phyloP scores from a whole-genome alignment of 2,329 filamentous ascomycete species.

The Xylaria sp. region DNA sequence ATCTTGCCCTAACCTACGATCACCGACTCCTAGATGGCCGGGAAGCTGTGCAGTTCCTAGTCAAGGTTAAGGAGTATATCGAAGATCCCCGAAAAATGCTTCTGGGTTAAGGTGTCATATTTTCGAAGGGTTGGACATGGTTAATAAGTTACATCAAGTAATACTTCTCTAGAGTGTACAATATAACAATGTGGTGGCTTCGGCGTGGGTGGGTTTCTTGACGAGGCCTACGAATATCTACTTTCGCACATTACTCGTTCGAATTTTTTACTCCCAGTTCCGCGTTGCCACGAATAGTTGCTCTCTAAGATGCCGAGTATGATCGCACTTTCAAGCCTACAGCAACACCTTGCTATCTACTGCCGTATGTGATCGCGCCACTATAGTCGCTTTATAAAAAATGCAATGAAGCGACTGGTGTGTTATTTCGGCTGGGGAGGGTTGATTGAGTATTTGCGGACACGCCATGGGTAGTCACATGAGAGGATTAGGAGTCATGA shows the following conservation, averaged over 20 bases:
- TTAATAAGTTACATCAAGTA: conserved; percentile 27
- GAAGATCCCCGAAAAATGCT: conserved; percentile 96
- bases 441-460: no score
- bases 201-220: conserved; percentile 26
- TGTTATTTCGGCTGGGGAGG: no score
- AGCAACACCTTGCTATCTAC: background rate
- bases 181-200: conserved; percentile 27
- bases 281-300: background rate
- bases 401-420: no score
- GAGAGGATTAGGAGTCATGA: no score
- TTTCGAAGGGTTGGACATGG: conserved; percentile 19
- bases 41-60: conserved; percentile 94
- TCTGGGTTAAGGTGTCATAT: conserved; percentile 53
- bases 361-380: background rate
- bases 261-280: background rate
- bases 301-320: background rate
- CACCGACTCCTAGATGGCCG: conserved; percentile 94
- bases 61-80: conserved; percentile 98
- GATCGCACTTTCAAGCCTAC: background rate
- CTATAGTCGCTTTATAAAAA: no score
- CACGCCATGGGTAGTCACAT: no score
- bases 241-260: background rate
- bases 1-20: conserved; percentile 96
- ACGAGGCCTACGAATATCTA: conserved; percentile 16
- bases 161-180: conserved; percentile 38